Evolutionary conservation across 345 rosid genomes (phyloP), one percentile per base, ranked within the genome.

Genomic region (Gossypium australe): DNA sequence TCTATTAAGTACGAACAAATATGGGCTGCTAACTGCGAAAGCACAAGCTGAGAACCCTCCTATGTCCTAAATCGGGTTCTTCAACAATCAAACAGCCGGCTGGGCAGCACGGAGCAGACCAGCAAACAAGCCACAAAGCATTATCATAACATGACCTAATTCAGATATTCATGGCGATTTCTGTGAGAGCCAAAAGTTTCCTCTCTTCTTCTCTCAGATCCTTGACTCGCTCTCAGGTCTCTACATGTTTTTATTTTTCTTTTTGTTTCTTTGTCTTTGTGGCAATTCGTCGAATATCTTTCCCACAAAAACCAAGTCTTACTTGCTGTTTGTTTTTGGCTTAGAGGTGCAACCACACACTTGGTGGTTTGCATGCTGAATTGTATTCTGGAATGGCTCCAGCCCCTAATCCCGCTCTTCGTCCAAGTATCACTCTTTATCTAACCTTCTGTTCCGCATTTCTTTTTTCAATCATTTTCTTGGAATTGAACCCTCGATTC

Each of bases 231-330:
- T 78, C 79, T 25, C 86, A 83, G 95, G 95, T 91, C 66, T 48
- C 38, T 67, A 9, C 22, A 45, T 71, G 66, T 48, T 17, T 34
- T 60, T 20, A 18, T 24, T 62, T 27, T n/a, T 24, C 20, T 24
- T 4, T n/a, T 11, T 41, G 9, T 5, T 63, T 7, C 3, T 22
- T 63, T 52, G 71, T 60, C 63, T 47, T 4, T 67, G 58, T 22
- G 81, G 78, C 84, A 81, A 64, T 85, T 88, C 65, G 25, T 84
- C 86, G 78, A 89, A 84, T 89, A 79, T 59, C 4, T 49, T 27
- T 41, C 6, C 53, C 0, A 11, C 65, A 38, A 57, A 38, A 25
- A 24, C 16, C 25, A 6, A 47, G 6, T 72, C 56, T 49, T 18
- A 24, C 52, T 16, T 75, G 73, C 48, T 70, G 48, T 77, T 11